These are phyloP conservation scores for Talaromyces marneffei DNA, from an alignment of 2,329 filamentous ascomycete genomes.

Conservation along the genomic window DNA sequence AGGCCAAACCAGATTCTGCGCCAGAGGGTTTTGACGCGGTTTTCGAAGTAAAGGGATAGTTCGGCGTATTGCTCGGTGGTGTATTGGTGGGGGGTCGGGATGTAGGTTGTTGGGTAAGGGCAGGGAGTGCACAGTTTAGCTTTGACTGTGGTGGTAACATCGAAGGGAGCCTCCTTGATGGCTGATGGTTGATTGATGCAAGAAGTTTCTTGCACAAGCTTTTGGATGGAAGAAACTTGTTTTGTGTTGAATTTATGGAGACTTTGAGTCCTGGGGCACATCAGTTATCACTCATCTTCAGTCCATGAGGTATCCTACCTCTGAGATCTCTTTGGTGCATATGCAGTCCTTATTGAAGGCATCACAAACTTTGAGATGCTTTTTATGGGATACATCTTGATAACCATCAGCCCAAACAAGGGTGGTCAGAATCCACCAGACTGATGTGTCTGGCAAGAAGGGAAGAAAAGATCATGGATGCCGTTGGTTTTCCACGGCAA, in stretches of 20 bases:
- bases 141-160: neutral
- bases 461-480: too few relatives aligned
- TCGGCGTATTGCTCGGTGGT: neutral
- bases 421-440: neutral
- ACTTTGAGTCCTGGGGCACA: neutral
- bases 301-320: neutral
- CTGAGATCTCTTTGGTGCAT: neutral
- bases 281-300: neutral
- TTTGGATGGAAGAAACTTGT: neutral
- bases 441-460: neutral
- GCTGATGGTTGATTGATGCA: neutral
- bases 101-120: conserved; percentile 2
- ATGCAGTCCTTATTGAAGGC: neutral
- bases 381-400: conserved; percentile 6
- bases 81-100: neutral
- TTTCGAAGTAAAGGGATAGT: neutral
- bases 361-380: neutral
- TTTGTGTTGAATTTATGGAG: neutral
- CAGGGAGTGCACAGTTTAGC: neutral
- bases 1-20: conserved; percentile 20
- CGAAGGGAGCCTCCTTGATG: neutral
- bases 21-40: conserved; percentile 13
- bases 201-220: neutral
- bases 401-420: neutral
- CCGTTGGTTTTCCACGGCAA: too few relatives aligned